Conservation (phyloP, 495 filamentous ascomycete species). For the Mytilinidion resinicola region DNA sequence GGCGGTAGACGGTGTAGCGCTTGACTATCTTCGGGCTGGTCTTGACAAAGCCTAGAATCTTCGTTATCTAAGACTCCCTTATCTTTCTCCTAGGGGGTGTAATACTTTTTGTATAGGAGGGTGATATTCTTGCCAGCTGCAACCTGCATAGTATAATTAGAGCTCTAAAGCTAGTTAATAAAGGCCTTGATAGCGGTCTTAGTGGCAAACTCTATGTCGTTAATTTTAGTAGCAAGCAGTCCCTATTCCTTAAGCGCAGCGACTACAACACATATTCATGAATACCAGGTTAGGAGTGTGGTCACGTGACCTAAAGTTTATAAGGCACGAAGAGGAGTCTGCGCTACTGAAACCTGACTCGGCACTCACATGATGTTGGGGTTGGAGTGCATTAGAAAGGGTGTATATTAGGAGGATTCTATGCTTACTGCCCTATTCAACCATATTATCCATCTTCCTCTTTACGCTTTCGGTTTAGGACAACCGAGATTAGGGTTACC, state of each 20-base stretch:
- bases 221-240: conserved; percentile 72
- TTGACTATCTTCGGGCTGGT: conserved; percentile 50
- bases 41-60: conserved; percentile 38
- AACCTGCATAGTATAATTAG: conserved; percentile 69
- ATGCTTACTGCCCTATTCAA: too few species aligned
- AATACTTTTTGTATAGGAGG: conserved; percentile 77
- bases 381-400: too few species aligned
- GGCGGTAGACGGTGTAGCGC: conserved; percentile 38
- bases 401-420: too few species aligned
- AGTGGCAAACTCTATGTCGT: conserved; percentile 69
- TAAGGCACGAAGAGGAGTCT: too few species aligned
- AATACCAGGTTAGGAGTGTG: too few species aligned
- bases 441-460: too few species aligned
- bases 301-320: too few species aligned
- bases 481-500: neutral
- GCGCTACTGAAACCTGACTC: too few species aligned
- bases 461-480: neutral
- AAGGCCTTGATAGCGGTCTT: conserved; percentile 76
- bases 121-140: conserved; percentile 88
- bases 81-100: conserved; percentile 58
- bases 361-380: too few species aligned
- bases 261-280: conserved; percentile 71
- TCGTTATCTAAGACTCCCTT: conserved; percentile 43
- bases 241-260: conserved; percentile 87
- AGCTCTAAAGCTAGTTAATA: conserved; percentile 78